A percentile compares a stretch with the other conserved stretches of the same genome.
Conservation (phyloP, 2,329 filamentous ascomycete genomes). For the Fusarium redolens region DNA sequence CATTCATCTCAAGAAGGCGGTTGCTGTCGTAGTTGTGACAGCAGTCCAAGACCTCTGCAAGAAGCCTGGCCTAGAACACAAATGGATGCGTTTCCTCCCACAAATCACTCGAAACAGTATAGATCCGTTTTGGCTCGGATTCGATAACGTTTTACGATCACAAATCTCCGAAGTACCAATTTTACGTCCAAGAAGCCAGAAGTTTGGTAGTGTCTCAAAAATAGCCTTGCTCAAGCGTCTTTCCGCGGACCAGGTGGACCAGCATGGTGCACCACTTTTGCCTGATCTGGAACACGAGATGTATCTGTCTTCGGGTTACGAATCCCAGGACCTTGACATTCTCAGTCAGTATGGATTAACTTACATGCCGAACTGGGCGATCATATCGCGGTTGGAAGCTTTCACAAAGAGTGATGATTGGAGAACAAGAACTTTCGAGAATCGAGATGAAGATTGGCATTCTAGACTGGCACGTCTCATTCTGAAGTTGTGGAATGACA, state of each 20-base stretch:
- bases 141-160: rapidly evolving
- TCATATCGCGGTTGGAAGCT: not conserved
- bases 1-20: rapidly evolving
- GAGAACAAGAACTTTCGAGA: not conserved
- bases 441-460: conserved; percentile 1
- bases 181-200: not conserved
- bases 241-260: not conserved
- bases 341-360: not conserved
- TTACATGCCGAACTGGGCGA: not conserved
- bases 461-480: not conserved
- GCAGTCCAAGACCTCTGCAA: not conserved
- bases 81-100: conserved; percentile 2
- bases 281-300: not conserved
- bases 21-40: not conserved
- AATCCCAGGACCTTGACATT: no score
- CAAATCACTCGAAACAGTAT: not conserved
- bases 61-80: not conserved
- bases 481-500: rapidly evolving
- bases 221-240: not conserved
- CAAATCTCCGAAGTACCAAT: not conserved
- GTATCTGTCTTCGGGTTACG: no score
- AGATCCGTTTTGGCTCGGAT: not conserved
- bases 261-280: not conserved
- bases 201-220: not conserved
- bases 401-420: not conserved